These are phyloP conservation scores for Wickerhamomyces chambardii DNA, from an alignment of 805 yeast genomes.

Conservation along the genomic window DNA sequence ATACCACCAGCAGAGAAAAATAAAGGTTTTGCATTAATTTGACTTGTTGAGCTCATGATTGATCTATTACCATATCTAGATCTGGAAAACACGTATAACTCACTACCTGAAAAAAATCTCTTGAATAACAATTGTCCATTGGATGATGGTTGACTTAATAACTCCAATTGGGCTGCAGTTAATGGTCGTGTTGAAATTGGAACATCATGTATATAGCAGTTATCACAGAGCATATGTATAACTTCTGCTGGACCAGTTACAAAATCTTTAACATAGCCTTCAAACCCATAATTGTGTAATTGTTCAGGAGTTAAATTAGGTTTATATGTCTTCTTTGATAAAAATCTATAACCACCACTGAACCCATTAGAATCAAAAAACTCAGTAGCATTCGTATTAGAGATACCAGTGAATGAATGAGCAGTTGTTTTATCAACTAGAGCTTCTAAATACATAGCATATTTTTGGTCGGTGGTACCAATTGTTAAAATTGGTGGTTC, in stretches of 20 bases:
- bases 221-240: slow-evolving; percentile 59
- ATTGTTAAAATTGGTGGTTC: slow-evolving; percentile 75
- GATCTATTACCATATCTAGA: slow-evolving; percentile 63
- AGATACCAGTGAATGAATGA: slow-evolving; percentile 54
- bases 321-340: too few species aligned
- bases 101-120: slow-evolving; percentile 53
- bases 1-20: slow-evolving; percentile 13
- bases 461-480: slow-evolving; percentile 36
- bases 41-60: slow-evolving; percentile 15
- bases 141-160: slow-evolving; percentile 23
- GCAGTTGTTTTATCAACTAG: slow-evolving; percentile 44
- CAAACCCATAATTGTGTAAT: slow-evolving; percentile 55
- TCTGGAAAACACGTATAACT: slow-evolving; percentile 36
- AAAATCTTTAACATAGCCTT: slow-evolving; percentile 67
- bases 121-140: slow-evolving; percentile 37
- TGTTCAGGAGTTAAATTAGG: slow-evolving; percentile 18
- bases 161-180: slow-evolving; percentile 27
- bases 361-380: slow-evolving; percentile 28
- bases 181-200: slow-evolving; percentile 54
- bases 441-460: slow-evolving; percentile 49
- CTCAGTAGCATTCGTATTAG: slow-evolving; percentile 37
- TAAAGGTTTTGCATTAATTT: slow-evolving; percentile 2
- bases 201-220: slow-evolving; percentile 37
- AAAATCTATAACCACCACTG: slow-evolving; percentile 51
- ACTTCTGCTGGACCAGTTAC: slow-evolving; percentile 68